Evolutionary conservation across 495 filamentous ascomycete species (phyloP).

Genomic region (Geoglossum glabrum): DNA sequence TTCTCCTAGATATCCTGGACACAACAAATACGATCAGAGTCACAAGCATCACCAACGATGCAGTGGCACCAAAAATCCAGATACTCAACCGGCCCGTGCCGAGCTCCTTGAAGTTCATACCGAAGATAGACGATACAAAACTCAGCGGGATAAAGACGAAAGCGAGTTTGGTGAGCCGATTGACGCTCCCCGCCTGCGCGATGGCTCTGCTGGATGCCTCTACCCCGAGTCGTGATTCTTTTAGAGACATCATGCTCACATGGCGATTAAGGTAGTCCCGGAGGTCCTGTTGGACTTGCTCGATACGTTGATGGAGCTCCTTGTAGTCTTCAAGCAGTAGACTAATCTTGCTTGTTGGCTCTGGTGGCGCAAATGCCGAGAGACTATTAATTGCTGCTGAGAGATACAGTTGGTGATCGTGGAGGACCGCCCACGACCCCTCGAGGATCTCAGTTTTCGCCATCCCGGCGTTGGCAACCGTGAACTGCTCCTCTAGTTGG

Average conservation of each 20-base stretch:
- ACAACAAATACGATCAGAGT: neutral
- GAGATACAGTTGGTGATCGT: neutral
- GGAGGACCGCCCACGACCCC: neutral
- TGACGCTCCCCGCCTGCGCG: neutral
- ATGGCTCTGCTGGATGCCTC: neutral
- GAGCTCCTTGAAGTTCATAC: conserved; percentile 5
- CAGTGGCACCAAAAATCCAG: neutral
- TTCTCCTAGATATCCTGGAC: neutral
- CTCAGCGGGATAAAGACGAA: conserved; percentile 6
- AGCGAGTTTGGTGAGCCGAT: conserved; percentile 5
- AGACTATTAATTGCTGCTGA: neutral
- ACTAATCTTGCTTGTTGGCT: neutral
- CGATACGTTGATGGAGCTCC: neutral
- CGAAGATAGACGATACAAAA: neutral
- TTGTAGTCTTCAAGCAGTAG: neutral
- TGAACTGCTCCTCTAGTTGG: neutral
- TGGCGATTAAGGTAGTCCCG: conserved; percentile 7
- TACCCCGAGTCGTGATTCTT: neutral
- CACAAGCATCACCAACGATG: neutral
- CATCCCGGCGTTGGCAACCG: neutral
- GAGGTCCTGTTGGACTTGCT: conserved; percentile 1
- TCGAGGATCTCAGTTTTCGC: neutral
- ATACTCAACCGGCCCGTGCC: neutral
- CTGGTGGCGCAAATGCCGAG: neutral
- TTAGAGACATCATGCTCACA: conserved; percentile 1